Conservation (phyloP, 495 filamentous ascomycete genomes). For the Peziza echinospora region DNA sequence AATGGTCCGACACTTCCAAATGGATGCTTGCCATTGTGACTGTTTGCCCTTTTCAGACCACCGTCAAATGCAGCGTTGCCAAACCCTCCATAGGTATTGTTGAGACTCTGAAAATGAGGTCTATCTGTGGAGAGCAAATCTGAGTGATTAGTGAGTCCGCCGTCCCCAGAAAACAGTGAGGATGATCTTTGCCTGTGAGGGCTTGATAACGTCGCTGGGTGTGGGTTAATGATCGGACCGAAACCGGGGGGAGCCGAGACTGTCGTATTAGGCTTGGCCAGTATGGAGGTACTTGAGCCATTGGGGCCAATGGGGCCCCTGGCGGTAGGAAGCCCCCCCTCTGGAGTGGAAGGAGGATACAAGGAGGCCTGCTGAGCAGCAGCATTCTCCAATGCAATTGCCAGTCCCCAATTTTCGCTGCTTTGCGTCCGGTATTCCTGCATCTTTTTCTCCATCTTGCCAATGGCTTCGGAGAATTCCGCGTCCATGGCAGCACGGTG, state of each 20-base stretch:
- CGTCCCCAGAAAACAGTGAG: constrained; percentile 16
- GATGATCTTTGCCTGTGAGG: constrained; percentile 13
- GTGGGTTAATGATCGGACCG: constrained; percentile 4
- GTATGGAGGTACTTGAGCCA: not conserved
- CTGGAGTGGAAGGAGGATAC: constrained; percentile 10
- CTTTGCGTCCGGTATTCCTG: constrained; percentile 9
- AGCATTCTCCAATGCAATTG: constrained; percentile 10
- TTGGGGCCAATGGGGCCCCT: constrained; percentile 1
- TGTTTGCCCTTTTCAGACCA: not conserved
- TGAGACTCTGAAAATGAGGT: not conserved
- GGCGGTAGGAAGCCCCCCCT: constrained; percentile 4
- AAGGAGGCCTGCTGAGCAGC: constrained; percentile 11
- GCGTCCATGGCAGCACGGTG: constrained; percentile 10
- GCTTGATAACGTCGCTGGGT: constrained; percentile 2
- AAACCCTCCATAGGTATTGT: not conserved
- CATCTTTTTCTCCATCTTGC: constrained; percentile 14
- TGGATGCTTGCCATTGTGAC: not conserved
- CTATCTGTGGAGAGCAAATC: constrained; percentile 11
- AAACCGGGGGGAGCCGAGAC: constrained; percentile 12
- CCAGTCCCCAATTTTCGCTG: constrained; percentile 13
- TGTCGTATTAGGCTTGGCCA: constrained; percentile 6
- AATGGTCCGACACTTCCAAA: not conserved
- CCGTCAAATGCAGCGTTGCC: not conserved
- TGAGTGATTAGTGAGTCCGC: constrained; percentile 17
- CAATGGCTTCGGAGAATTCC: constrained; percentile 15